phyloP scores from a whole-genome alignment of 2,329 filamentous ascomycete species.

The Monilinia aucupariae region DNA sequence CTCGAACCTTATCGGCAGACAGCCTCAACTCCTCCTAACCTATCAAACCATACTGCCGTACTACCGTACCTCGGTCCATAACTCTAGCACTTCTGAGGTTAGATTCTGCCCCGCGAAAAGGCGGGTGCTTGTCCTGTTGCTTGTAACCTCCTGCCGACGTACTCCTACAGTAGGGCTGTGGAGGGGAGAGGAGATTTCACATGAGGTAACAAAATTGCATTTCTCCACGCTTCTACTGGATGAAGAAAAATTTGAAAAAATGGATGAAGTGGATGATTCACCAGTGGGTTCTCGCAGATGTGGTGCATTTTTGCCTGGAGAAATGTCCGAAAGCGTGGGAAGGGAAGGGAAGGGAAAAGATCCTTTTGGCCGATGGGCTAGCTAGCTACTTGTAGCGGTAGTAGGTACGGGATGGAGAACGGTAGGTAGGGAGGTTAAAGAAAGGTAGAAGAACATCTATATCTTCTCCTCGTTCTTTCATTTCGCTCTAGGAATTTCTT shows the following conservation, averaged over 20 bases:
- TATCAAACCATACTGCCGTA: no score
- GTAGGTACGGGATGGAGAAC: background rate
- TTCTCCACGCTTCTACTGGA: background rate
- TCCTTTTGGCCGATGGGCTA: constrained; percentile 6
- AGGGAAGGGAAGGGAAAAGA: background rate
- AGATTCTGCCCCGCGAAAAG: background rate
- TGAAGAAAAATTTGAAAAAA: no score
- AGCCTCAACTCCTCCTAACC: background rate
- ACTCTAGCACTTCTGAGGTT: background rate
- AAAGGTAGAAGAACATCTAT: no score
- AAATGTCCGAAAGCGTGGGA: background rate
- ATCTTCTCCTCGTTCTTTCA: background rate
- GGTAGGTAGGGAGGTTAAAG: no score
- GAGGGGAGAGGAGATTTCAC: background rate
- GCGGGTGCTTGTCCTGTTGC: no score
- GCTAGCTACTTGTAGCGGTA: background rate
- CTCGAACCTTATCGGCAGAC: background rate
- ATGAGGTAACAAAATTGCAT: background rate
- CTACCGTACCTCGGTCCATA: background rate
- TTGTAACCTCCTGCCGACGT: no score
- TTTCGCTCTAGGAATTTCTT: background rate
- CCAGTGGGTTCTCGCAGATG: background rate
- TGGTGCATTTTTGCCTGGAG: background rate
- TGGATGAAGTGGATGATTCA: background rate
- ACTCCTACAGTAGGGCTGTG: background rate